Conservation (phyloP, 2,329 filamentous ascomycete genomes). For the Talaromyces sp. region DNA sequence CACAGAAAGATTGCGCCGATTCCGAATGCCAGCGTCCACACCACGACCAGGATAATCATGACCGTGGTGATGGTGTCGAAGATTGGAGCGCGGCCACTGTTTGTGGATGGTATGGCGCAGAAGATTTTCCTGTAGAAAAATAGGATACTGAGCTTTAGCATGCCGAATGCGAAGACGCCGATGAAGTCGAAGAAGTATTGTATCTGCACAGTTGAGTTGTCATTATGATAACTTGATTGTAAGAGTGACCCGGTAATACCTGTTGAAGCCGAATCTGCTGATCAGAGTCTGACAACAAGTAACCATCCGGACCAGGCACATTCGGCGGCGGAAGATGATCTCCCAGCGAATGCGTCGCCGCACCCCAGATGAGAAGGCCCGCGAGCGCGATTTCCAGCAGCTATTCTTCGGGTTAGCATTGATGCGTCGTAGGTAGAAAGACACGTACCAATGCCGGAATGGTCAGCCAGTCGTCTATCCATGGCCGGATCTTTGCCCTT, state of each 20-base stretch:
- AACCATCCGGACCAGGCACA: constrained; percentile 2
- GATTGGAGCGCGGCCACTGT: too few species aligned
- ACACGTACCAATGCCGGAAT: background rate
- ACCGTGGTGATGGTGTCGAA: background rate
- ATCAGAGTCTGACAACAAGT: background rate
- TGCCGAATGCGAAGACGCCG: background rate
- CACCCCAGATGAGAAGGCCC: constrained; percentile 2
- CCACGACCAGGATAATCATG: background rate
- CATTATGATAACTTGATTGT: too few species aligned
- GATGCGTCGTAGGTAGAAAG: background rate
- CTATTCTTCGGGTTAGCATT: background rate
- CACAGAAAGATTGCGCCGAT: background rate
- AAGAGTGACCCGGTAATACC: background rate
- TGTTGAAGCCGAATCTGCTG: constrained; percentile 1
- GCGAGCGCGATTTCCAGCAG: constrained; percentile 1
- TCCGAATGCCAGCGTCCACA: background rate
- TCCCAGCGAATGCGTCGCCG: background rate
- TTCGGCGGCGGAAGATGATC: constrained; percentile 1
- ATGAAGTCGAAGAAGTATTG: background rate
- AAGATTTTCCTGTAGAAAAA: background rate
- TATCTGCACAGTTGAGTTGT: background rate
- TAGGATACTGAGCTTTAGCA: background rate
- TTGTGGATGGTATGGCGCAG: background rate
- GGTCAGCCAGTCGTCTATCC: constrained; percentile 4
- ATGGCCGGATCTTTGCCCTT: background rate